These are phyloP conservation scores for Keqinozyma sinolaborantium DNA, from an alignment of 1,139 yeast species.

Conservation along the genomic window DNA sequence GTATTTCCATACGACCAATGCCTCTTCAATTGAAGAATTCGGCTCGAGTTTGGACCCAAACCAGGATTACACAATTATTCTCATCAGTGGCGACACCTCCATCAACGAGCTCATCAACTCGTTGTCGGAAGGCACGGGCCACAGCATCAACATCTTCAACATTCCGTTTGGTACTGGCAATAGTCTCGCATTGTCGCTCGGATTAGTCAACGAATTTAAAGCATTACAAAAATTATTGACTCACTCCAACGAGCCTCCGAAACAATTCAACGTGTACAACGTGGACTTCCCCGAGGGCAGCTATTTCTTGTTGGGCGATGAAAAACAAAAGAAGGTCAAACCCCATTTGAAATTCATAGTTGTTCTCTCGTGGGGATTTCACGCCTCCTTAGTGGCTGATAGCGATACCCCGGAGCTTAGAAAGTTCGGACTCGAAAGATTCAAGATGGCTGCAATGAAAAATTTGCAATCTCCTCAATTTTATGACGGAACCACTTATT, in stretches of 20 bases:
- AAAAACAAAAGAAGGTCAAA: conserved; percentile 7
- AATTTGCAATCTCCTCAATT: conserved; percentile 47
- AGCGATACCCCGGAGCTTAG: conserved; percentile 70
- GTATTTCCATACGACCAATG: conserved; percentile 37
- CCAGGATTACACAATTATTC: conserved; percentile 41
- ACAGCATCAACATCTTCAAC: conserved; percentile 34
- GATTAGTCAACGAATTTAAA: conserved; percentile 32
- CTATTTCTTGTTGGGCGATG: conserved; percentile 20
- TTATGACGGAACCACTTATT: conserved; percentile 41
- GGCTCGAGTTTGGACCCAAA: conserved; percentile 22
- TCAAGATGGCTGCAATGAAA: conserved; percentile 61
- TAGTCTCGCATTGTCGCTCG: conserved; percentile 66
- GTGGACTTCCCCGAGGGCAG: conserved; percentile 52
- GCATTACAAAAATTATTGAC: conserved; percentile 43
- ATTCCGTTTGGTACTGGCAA: conserved; percentile 89
- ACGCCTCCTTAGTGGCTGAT: conserved; percentile 79
- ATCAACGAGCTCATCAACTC: conserved; percentile 71
- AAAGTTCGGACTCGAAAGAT: conserved; percentile 61
- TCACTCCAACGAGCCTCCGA: conserved; percentile 13
- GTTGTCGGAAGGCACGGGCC: conserved; percentile 14
- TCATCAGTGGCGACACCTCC: conserved; percentile 86
- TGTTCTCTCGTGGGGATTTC: conserved; percentile 82
- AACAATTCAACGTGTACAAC: conserved; percentile 52
- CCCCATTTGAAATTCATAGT: conserved; percentile 49
- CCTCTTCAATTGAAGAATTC: conserved; percentile 27